A percentile compares a stretch with the other conserved stretches of the same genome.
Evolutionary conservation across 1,284 basidiomycete species (phyloP).

Genomic region (Ceratobasidium sp.): DNA sequence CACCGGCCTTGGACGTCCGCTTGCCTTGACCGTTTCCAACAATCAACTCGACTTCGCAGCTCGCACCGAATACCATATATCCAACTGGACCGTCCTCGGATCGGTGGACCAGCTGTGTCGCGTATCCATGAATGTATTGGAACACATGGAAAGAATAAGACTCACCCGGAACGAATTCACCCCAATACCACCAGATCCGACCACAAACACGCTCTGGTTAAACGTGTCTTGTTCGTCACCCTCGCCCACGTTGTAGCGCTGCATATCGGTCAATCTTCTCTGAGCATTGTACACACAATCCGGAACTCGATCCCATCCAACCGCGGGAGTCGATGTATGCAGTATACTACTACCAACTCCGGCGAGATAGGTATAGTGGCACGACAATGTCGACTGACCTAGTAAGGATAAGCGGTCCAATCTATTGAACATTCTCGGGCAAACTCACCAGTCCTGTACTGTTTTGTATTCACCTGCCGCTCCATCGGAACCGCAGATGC

Average conservation of each 20-base stretch:
- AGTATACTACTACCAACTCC: conserved; percentile 6
- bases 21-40: conserved; percentile 14
- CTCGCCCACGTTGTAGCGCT: neutral
- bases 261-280: neutral
- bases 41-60: conserved; percentile 16
- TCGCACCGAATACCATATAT: conserved; percentile 32
- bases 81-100: conserved; percentile 24
- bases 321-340: conserved; percentile 9
- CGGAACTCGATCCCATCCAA: conserved; percentile 16
- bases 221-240: neutral
- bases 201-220: conserved; percentile 33
- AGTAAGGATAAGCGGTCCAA: neutral
- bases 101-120: conserved; percentile 10
- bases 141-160: neutral
- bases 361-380: conserved; percentile 34
- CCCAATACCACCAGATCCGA: conserved; percentile 9
- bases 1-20: conserved; percentile 14
- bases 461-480: conserved; percentile 13
- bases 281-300: conserved; percentile 30
- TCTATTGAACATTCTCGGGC: neutral
- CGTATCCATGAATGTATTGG: neutral
- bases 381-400: conserved; percentile 26
- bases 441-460: conserved; percentile 19
- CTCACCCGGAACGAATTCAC: conserved; percentile 11
- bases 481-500: conserved; percentile 26